A percentile compares a stretch with the other conserved stretches of the same genome.
Conservation (phyloP, 78 protist genomes). For the Dictyostelium purpureum region DNA sequence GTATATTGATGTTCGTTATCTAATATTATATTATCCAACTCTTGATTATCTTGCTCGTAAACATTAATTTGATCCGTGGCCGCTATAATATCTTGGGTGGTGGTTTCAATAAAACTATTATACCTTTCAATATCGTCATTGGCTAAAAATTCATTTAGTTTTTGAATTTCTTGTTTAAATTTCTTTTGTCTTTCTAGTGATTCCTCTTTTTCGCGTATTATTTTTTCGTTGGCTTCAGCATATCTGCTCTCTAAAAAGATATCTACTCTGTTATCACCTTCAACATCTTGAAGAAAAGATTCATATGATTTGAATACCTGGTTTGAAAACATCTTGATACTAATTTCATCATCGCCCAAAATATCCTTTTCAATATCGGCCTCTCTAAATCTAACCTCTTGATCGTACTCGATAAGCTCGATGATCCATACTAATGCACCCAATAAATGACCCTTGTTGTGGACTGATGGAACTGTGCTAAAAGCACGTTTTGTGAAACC, state of each 20-base stretch:
- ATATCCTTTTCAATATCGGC: background rate
- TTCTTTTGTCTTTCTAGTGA: background rate
- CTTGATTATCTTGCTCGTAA: background rate
- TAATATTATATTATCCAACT: background rate
- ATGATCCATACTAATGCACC: slow-evolving; percentile 81
- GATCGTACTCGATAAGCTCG: slow-evolving; percentile 44
- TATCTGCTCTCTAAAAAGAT: background rate
- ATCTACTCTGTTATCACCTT: background rate
- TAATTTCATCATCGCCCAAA: background rate
- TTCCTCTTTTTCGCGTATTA: background rate
- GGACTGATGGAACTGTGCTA: slow-evolving; percentile 48
- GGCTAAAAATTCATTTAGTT: background rate
- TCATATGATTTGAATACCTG: background rate
- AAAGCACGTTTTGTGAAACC: slow-evolving; percentile 59
- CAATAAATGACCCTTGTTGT: slow-evolving; percentile 75
- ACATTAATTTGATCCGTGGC: background rate
- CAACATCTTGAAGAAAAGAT: slow-evolving; percentile 1
- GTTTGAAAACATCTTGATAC: background rate
- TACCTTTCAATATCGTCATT: slow-evolving; percentile 5
- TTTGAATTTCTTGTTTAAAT: background rate
- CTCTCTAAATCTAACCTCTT: background rate
- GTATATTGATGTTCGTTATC: background rate
- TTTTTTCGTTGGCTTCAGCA: background rate
- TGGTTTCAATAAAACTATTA: background rate
- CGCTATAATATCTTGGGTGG: background rate